phyloP scores from a whole-genome alignment of 129 eudicot genomes.

The Artemisia tridentata region DNA sequence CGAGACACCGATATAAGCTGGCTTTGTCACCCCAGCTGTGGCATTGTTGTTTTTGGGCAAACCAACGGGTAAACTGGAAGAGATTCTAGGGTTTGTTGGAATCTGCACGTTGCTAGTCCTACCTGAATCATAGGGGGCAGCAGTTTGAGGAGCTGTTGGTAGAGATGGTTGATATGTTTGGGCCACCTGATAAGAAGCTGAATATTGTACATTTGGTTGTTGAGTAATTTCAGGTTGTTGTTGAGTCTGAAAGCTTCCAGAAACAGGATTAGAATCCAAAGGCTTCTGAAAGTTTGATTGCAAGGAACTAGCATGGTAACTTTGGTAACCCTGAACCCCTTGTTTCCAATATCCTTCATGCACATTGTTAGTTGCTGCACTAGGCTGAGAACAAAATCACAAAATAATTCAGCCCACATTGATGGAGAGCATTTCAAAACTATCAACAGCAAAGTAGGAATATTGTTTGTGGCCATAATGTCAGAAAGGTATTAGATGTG shows the following conservation, averaged over 20 bases:
- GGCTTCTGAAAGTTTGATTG: slow-evolving; percentile 56
- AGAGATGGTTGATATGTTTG: slow-evolving; percentile 57
- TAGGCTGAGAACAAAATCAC: slow-evolving; percentile 53
- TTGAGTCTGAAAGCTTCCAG: slow-evolving; percentile 55
- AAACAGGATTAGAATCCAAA: slow-evolving; percentile 38
- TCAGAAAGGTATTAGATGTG: not conserved
- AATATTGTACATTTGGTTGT: slow-evolving; percentile 42
- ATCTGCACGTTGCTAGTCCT: slow-evolving; percentile 73
- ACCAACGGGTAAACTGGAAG: slow-evolving; percentile 53
- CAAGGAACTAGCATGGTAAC: slow-evolving; percentile 37
- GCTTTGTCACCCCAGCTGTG: slow-evolving; percentile 45
- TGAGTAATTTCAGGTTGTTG: slow-evolving; percentile 47
- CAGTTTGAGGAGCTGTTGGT: slow-evolving; percentile 45
- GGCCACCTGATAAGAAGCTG: slow-evolving; percentile 49
- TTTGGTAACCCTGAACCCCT: slow-evolving; percentile 51
- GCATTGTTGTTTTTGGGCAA: slow-evolving; percentile 47
- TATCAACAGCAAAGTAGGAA: not conserved
- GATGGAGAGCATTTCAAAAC: not conserved
- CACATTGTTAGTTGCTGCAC: slow-evolving; percentile 46
- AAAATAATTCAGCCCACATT: slow-evolving; percentile 22
- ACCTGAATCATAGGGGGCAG: slow-evolving; percentile 48
- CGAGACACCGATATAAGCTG: slow-evolving; percentile 79
- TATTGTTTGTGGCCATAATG: not conserved
- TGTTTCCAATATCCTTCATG: slow-evolving; percentile 88
- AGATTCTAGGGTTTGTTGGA: slow-evolving; percentile 91